Conservation (phyloP, 2,329 filamentous ascomycete species). For the Aspergillus puulaauensis region DNA sequence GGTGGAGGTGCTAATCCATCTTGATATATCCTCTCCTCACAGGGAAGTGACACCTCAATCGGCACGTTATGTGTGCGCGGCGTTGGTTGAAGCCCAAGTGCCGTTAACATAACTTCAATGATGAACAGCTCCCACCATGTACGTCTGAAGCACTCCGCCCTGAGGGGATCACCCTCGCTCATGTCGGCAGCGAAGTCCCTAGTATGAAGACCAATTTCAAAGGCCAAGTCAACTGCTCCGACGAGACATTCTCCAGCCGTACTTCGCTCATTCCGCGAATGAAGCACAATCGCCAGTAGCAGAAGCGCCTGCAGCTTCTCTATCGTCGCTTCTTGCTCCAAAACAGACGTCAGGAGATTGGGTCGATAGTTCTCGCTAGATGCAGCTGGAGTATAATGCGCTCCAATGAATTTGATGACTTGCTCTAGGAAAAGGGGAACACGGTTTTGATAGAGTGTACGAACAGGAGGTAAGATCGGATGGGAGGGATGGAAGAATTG, state of each 20-base stretch:
- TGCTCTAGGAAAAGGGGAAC: conserved; percentile 50
- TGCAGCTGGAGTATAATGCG: conserved; percentile 51
- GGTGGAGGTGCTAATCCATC: conserved; percentile 55
- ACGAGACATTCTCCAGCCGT: conserved; percentile 67
- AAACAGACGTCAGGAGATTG: conserved; percentile 30
- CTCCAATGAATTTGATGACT: conserved; percentile 58
- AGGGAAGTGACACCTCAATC: conserved; percentile 72
- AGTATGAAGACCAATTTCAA: conserved; percentile 75
- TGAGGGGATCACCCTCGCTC: conserved; percentile 62
- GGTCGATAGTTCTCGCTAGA: conserved; percentile 47
- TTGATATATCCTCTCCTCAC: conserved; percentile 70
- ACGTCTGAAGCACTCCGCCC: conserved; percentile 80
- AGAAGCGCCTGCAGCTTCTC: conserved; percentile 76
- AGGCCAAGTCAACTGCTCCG: conserved; percentile 67
- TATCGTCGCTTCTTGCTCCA: conserved; percentile 47
- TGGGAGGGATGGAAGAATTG: conserved; percentile 56
- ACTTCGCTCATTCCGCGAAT: conserved; percentile 71
- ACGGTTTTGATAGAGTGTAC: conserved; percentile 37
- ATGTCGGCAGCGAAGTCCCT: conserved; percentile 64
- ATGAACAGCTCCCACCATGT: conserved; percentile 89
- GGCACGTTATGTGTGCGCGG: conserved; percentile 69
- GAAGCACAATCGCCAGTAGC: conserved; percentile 72
- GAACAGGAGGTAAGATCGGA: conserved; percentile 55
- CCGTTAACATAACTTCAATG: conserved; percentile 81
- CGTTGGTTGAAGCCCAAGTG: conserved; percentile 52